Evolutionary conservation across 1,284 basidiomycete species (phyloP), one percentile per base, ranked within the genome.

Genomic region (Phylloporus gajari): DNA sequence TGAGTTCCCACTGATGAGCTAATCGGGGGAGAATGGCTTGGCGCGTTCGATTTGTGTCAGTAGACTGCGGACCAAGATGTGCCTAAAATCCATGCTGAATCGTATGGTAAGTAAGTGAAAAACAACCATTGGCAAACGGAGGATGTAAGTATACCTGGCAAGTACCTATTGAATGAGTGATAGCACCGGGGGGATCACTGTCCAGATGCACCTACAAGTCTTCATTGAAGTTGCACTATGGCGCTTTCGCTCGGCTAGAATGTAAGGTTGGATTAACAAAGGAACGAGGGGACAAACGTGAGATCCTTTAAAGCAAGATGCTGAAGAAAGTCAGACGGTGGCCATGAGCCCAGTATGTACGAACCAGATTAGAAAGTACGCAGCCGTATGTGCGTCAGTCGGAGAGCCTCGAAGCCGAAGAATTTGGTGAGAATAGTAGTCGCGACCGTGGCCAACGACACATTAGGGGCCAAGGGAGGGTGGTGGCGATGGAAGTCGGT

Each of bases 301-400:
- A 68, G 78, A 70, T 67, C 42, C 73, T 61, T 79, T 74, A 40
- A 71, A 8, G 56, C 77, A 73, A 70, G 77, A 71, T 51, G 75
- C 76, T 56, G 79, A 70, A 51, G 77, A 74, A 35, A 82, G 60
- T 79, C 81, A 82, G 32, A 73, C 71, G 23, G 74, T 78, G 17
- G 80, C 86, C 71, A 86, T 82, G 23, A 90, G 75, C 77, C 90
- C 86, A 9, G 86, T 87, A 74, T 90, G 89, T 46, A 91, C 81
- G 44, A 90, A 81, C 91, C 91, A 93, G 12, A 84, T 86, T 2
- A 91, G 91, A 67, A 90, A 86, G 76, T 91, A 93, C 6, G 80
- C 13, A 91, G 86, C 68, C 83, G 79, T 35, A 84, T 74, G 58
- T 78, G 80, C 19, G 74, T 76, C 42, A 84, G 84, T 65, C 72